Evolutionary conservation across 176 grass and related monocot genomes (phyloP), one percentile per base, ranked within the genome.

Genomic region (Lolium multiflorum): DNA sequence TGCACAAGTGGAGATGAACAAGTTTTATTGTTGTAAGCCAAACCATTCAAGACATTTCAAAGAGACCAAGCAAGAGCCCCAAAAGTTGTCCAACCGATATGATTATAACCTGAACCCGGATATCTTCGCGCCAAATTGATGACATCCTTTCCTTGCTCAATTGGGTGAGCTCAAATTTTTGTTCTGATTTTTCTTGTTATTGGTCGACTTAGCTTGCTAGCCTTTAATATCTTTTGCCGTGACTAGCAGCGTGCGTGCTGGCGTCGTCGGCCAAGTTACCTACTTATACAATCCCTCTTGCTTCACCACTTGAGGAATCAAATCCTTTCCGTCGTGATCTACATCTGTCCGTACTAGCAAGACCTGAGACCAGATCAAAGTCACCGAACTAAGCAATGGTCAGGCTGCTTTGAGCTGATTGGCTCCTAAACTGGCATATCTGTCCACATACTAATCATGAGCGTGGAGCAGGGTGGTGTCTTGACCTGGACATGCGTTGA

Each of bases 351-450:
- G 72, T 90, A 77, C 54, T 82, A 54, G 88, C 71, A 49, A 51
- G 71, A 84, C 78, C 63, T 14, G 84, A 18, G 84, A 90, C 83
- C 44, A 21, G 26, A 71, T 79, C 74, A 64, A 87, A 90, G 65
- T 79, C 80, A n/a, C 63, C 64, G 5, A 6, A 31, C 56, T 9
- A 71, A 49, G 14, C 31, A 72, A 15, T 58, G 25, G 38, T 38
- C 63, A 22, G 24, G 52, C 41, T 17, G 18, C 28, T 49, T 24
- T 49, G 38, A 9, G 50, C 43, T 41, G 28, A 74, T 63, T 63
- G 81, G 26, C 74, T 71, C 81, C 25, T 16, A 50, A 49, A 38
- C 3, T n/a, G 18, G 20, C 59, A 56, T n/a, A 18, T 38, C 3
- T 12, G 41, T 43, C 41, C 41, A 38, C 9, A 43, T 71, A 77